A percentile compares a stretch with the other conserved stretches of the same genome.
Evolutionary conservation across 2,329 filamentous ascomycete species (phyloP).

Genomic region (Rutstroemia sp.): DNA sequence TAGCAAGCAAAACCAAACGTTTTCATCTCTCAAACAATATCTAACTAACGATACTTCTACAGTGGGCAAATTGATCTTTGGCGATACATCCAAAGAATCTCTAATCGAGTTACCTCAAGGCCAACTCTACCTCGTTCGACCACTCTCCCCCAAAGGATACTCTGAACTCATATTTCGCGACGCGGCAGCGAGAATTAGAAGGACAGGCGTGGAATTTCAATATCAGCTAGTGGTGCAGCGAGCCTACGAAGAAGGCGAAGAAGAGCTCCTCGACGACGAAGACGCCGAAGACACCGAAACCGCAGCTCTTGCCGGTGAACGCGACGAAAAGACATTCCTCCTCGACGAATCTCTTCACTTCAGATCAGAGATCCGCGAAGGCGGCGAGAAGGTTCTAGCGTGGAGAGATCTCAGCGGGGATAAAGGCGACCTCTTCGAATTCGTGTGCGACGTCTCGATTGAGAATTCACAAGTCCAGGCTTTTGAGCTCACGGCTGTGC

Average conservation of each 20-base stretch:
- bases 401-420: constrained; percentile 96
- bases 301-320: constrained; percentile 68
- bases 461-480: constrained; percentile 63
- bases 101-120: constrained; percentile 92
- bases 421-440: constrained; percentile 92
- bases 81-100: constrained; percentile 72
- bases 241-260: constrained; percentile 95
- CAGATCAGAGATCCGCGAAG: constrained; percentile 72
- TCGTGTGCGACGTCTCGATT: constrained; percentile 78
- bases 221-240: constrained; percentile 96
- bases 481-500: constrained; percentile 75
- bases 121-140: constrained; percentile 94
- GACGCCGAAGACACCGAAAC: constrained; percentile 68
- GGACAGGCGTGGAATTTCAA: constrained; percentile 90
- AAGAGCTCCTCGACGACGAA: constrained; percentile 83
- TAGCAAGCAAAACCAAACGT: background rate
- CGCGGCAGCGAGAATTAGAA: constrained; percentile 82
- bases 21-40: background rate
- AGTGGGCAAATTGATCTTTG: constrained; percentile 92
- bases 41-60: constrained; percentile 9
- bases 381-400: constrained; percentile 78
- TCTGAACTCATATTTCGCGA: constrained; percentile 99
- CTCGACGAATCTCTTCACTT: constrained; percentile 90
- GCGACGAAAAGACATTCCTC: constrained; percentile 95
- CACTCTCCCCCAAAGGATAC: constrained; percentile 91